These are phyloP conservation scores for Dothideomycetes sp. DNA, from an alignment of 2,329 filamentous ascomycete species.

Conservation along the genomic window DNA sequence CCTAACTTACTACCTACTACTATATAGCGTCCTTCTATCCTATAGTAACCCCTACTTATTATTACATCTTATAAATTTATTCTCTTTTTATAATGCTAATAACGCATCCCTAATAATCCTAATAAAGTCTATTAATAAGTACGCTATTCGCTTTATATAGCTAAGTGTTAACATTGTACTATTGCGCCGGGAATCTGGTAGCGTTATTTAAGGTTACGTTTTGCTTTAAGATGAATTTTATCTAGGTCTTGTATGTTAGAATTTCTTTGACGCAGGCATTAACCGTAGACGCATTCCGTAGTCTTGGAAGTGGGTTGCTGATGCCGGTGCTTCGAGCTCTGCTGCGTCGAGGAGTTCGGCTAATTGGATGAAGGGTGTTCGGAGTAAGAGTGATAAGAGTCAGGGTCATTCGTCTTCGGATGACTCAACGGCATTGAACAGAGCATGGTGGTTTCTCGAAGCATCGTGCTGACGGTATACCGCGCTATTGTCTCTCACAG, in stretches of 20 bases:
- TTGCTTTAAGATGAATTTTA: constrained; percentile 85
- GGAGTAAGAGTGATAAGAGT: constrained; percentile 38
- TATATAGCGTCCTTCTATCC: constrained; percentile 64
- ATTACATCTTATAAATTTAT: constrained; percentile 40
- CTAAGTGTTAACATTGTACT: constrained; percentile 79
- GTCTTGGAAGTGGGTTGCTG: constrained; percentile 71
- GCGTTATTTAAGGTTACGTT: constrained; percentile 68
- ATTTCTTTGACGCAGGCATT: constrained; percentile 85
- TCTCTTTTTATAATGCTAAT: constrained; percentile 28
- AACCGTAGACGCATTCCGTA: constrained; percentile 65
- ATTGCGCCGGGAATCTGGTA: constrained; percentile 65
- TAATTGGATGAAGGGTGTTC: constrained; percentile 12
- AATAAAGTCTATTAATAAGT: constrained; percentile 58
- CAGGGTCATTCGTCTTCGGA: constrained; percentile 71
- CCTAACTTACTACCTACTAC: constrained; percentile 64
- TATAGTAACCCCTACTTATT: constrained; percentile 62
- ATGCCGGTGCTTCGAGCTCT: constrained; percentile 29
- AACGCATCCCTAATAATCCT: constrained; percentile 25
- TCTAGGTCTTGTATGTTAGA: constrained; percentile 79
- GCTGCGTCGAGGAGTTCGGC: constrained; percentile 12
- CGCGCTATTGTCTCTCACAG: not conserved
- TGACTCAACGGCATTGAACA: too few species aligned
- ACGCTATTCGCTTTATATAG: constrained; percentile 78
- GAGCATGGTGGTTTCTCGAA: too few species aligned
- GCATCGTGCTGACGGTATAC: too few species aligned